Evolutionary conservation across 2,329 filamentous ascomycete species (phyloP).

Genomic region (Xylaria digitata): DNA sequence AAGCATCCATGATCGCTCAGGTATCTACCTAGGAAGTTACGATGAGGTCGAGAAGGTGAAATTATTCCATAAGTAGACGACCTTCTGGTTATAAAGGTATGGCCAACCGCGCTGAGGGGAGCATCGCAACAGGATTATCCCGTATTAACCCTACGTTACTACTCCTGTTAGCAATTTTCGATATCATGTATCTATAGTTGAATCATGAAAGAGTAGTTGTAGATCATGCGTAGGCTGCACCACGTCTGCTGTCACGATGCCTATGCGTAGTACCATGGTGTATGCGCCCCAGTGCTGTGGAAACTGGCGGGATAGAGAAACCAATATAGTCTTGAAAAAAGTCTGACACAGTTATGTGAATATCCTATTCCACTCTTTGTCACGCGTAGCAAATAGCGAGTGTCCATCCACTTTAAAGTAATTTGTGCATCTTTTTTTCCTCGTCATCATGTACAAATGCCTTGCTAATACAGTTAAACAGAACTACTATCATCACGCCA

Average conservation of each 20-base stretch:
- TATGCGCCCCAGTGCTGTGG: neutral
- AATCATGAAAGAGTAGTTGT: slow-evolving; percentile 7
- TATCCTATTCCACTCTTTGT: neutral
- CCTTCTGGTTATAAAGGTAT: neutral
- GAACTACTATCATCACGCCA: slow-evolving; percentile 36
- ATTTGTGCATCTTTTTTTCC: slow-evolving; percentile 10
- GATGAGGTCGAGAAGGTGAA: slow-evolving; percentile 98
- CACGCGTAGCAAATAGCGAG: neutral
- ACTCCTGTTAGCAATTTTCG: slow-evolving; percentile 1
- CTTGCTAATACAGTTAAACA: slow-evolving; percentile 32
- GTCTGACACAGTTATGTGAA: neutral
- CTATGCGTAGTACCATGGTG: neutral
- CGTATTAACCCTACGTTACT: neutral
- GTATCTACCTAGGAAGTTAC: slow-evolving; percentile 95
- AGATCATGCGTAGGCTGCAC: neutral
- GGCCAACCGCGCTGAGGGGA: neutral
- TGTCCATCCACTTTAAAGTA: neutral
- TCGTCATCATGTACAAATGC: slow-evolving; percentile 44
- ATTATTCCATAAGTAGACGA: slow-evolving; percentile 72
- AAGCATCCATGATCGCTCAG: slow-evolving; percentile 93
- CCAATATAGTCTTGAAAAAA: neutral
- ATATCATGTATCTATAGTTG: slow-evolving; percentile 11
- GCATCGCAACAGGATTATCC: neutral
- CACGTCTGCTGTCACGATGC: neutral
- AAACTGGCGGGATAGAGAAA: neutral